Evolutionary conservation across 768 basidiomycete species (phyloP).

Genomic region (Kwoniella botswanensis): DNA sequence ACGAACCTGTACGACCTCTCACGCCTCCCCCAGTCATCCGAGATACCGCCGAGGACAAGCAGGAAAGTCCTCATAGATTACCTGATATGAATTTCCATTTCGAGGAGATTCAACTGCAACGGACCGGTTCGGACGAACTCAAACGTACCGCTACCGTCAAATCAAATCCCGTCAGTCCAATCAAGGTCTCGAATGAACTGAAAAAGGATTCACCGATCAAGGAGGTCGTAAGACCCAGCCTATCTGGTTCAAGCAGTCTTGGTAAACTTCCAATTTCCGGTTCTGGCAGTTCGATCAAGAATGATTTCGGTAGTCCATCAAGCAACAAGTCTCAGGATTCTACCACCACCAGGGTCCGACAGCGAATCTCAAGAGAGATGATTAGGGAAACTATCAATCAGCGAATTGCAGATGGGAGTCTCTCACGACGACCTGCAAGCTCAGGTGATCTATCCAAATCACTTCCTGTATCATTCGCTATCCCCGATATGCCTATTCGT

Average conservation of each 20-base stretch:
- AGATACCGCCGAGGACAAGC: conserved; percentile 19
- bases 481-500: not conserved
- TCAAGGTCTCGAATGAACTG: conserved; percentile 6
- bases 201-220: conserved; percentile 3
- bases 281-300: conserved; percentile 9
- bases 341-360: conserved; percentile 47
- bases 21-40: conserved; percentile 42
- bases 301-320: conserved; percentile 20
- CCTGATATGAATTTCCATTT: conserved; percentile 53
- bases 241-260: not conserved
- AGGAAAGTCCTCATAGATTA: conserved; percentile 50
- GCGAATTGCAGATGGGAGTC: conserved; percentile 46
- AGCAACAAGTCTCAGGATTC: conserved; percentile 15
- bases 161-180: conserved; percentile 9
- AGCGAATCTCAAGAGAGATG: conserved; percentile 55
- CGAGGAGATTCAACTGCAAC: conserved; percentile 36
- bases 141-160: conserved; percentile 12
- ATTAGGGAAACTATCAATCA: conserved; percentile 54
- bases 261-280: conserved; percentile 10
- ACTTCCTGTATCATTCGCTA: conserved; percentile 4
- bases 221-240: not conserved
- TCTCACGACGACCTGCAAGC: conserved; percentile 34
- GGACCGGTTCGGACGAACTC: conserved; percentile 10
- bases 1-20: conserved; percentile 37
- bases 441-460: conserved; percentile 9